Conservation (phyloP, 345 rosid species). For the Anacardium occidentale region DNA sequence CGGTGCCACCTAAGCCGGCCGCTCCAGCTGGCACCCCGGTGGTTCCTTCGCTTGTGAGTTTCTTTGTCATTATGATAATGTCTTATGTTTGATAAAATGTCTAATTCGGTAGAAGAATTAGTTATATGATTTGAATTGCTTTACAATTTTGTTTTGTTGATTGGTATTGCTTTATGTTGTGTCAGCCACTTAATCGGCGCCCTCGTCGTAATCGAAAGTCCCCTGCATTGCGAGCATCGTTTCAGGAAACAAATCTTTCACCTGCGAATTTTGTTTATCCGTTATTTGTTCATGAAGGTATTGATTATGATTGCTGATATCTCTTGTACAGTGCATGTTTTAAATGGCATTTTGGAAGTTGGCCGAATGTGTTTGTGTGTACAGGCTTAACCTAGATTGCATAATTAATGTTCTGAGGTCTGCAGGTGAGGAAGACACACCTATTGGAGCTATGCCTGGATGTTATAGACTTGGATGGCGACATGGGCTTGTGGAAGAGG, state of each 20-base stretch:
- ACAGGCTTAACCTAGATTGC: background rate
- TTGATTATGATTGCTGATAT: slow-evolving; percentile 16
- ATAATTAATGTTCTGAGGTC: slow-evolving; percentile 4
- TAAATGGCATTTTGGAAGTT: slow-evolving; percentile 6
- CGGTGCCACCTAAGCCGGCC: slow-evolving; percentile 70
- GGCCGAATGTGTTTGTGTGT: background rate
- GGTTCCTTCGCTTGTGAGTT: slow-evolving; percentile 60
- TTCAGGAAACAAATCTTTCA: slow-evolving; percentile 80
- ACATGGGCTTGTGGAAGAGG: slow-evolving; percentile 88
- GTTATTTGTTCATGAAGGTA: slow-evolving; percentile 94
- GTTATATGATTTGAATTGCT: background rate
- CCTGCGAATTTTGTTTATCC: slow-evolving; percentile 93
- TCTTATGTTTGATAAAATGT: background rate
- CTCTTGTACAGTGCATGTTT: background rate
- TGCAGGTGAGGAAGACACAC: slow-evolving; percentile 90
- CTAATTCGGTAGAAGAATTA: background rate
- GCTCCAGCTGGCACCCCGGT: slow-evolving; percentile 82
- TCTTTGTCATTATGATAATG: background rate
- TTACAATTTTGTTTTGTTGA: background rate
- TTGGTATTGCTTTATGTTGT: slow-evolving; percentile 14
- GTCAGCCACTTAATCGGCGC: slow-evolving; percentile 69
- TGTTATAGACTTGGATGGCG: slow-evolving; percentile 98
- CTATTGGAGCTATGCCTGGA: slow-evolving; percentile 99
- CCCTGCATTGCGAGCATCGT: slow-evolving; percentile 63
- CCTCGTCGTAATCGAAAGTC: slow-evolving; percentile 87